These are phyloP conservation scores for Colletotrichum sp. DNA, from an alignment of 2,329 filamentous ascomycete species.

Conservation along the genomic window DNA sequence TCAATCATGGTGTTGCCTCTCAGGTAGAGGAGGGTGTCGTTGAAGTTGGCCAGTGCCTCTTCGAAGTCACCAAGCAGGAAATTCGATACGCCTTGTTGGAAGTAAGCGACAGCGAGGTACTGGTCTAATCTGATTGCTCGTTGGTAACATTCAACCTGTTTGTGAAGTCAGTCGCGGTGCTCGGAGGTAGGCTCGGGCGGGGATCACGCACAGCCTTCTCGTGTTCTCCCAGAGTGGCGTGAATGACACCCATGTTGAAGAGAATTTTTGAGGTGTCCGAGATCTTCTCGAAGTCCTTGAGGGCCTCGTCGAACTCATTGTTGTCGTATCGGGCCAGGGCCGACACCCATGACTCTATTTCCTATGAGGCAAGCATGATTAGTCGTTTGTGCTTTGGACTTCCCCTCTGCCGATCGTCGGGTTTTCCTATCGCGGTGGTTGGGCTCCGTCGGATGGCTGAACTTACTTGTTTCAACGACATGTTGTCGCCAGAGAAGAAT, in stretches of 20 bases:
- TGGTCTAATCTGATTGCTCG: slow-evolving; percentile 88
- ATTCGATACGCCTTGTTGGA: slow-evolving; percentile 98
- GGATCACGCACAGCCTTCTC: slow-evolving; percentile 80
- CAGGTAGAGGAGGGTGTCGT: slow-evolving; percentile 93
- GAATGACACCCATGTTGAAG: slow-evolving; percentile 98
- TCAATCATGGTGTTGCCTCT: slow-evolving; percentile 97
- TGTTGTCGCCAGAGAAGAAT: slow-evolving; percentile 32
- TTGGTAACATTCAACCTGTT: slow-evolving; percentile 92
- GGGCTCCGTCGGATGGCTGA: neutral
- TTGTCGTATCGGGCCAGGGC: slow-evolving; percentile 93
- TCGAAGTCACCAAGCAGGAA: slow-evolving; percentile 97
- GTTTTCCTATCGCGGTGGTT: neutral
- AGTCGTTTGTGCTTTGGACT: neutral
- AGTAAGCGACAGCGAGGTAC: slow-evolving; percentile 97
- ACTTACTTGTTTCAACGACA: slow-evolving; percentile 67
- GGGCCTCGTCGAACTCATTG: slow-evolving; percentile 92
- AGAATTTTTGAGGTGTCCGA: slow-evolving; percentile 96
- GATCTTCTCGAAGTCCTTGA: slow-evolving; percentile 84
- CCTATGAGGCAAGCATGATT: slow-evolving; percentile 54
- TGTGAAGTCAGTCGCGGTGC: slow-evolving; percentile 20
- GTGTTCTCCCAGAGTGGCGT: slow-evolving; percentile 95
- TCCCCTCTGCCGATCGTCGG: neutral
- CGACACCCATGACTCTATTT: slow-evolving; percentile 98
- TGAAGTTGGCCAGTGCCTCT: slow-evolving; percentile 97
- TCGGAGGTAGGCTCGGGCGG: neutral